A percentile compares a stretch with the other conserved stretches of the same genome.
Conservation (phyloP, 257 asterid genomes). For the Gynochthodes officinalis region DNA sequence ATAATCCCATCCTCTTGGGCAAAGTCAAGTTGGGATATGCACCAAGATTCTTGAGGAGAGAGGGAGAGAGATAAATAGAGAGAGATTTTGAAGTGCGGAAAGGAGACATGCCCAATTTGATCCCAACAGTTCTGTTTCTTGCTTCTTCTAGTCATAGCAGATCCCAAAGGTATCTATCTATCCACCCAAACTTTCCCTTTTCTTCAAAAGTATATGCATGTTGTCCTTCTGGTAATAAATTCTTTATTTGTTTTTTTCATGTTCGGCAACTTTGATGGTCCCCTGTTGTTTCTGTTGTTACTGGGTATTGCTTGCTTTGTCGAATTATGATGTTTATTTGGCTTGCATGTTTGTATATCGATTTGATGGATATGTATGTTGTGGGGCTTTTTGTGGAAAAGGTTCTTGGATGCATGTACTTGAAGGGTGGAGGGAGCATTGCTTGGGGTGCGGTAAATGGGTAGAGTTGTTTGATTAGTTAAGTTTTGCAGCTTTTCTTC, state of each 20-base stretch:
- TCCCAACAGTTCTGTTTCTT: slow-evolving; percentile 75
- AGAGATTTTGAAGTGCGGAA: slow-evolving; percentile 26
- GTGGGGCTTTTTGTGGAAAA: not conserved
- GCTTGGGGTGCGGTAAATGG: not conserved
- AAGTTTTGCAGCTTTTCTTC: not conserved
- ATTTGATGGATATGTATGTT: not conserved
- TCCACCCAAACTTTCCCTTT: slow-evolving; percentile 10
- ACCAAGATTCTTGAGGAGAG: slow-evolving; percentile 27
- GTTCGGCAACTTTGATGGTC: not conserved
- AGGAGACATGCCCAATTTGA: slow-evolving; percentile 87
- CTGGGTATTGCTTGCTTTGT: not conserved
- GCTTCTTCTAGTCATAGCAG: slow-evolving; percentile 62
- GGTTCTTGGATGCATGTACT: slow-evolving; percentile 4
- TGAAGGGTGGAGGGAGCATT: slow-evolving; percentile 14
- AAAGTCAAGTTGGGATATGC: slow-evolving; percentile 17
- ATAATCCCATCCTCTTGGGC: not conserved
- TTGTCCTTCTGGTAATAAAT: slow-evolving; percentile 12
- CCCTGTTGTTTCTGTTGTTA: not conserved
- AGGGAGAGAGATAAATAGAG: slow-evolving; percentile 14
- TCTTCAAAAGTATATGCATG: slow-evolving; percentile 10
- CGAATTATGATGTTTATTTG: not conserved
- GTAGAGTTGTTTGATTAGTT: not conserved
- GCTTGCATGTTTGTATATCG: slow-evolving; percentile 8
- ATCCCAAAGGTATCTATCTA: slow-evolving; percentile 66
- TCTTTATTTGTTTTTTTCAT: slow-evolving; percentile 8